Base-by-base conservation (phyloP, 352 stramenopile genomes). In the Chrysophaeum taylorii region DNA sequence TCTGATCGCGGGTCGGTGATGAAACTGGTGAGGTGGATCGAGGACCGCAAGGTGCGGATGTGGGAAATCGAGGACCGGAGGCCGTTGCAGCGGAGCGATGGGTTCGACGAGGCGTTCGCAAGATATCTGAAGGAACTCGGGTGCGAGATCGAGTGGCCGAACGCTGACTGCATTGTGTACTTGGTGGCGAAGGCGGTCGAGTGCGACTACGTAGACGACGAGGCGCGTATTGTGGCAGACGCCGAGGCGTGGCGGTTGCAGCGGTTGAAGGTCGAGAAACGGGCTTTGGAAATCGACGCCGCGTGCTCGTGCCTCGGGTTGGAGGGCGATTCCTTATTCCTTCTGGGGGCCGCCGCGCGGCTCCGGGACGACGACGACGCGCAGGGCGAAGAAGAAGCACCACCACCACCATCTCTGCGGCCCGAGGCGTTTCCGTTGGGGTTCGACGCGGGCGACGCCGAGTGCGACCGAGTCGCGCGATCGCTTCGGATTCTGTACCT, bases 401-500 rank as follows among this genome's bases (percentile, higher is more conserved):
- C 18, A 42, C 31, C 16, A 23, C 12, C 23, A 7, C 33, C 1
- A 12, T 2, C 33, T 31, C 33, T 31, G 50, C 23, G 2, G 25
- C 2, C 27, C 27, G 50, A 2, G n/a, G 63, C 7, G n/a, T 12
- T 61, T 15, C 63, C 63, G 2, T 42, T 52, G 2, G 63, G 63
- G 9, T 42, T 70, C 25, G 2, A 2, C 18, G 39, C 63, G 39
- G 63, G 63, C 63, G 41, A 70, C 43, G 1, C 39, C 14, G 16
- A 23, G 2, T 2, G 38, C n/a, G 60, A 71, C 42, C n/a, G 29
- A 2, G 39, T 31, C 48, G 66, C 41, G 39, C 9, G 25, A 16
- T 7, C 7, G 5, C 9, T 73, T 2, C 68, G 68, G 39, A 16
- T 73, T 15, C 50, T 73, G 27, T 54, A 69, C 42, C 15, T 73